phyloP scores from a whole-genome alignment of 768 basidiomycete genomes.

The Atractiella rhizophila region DNA sequence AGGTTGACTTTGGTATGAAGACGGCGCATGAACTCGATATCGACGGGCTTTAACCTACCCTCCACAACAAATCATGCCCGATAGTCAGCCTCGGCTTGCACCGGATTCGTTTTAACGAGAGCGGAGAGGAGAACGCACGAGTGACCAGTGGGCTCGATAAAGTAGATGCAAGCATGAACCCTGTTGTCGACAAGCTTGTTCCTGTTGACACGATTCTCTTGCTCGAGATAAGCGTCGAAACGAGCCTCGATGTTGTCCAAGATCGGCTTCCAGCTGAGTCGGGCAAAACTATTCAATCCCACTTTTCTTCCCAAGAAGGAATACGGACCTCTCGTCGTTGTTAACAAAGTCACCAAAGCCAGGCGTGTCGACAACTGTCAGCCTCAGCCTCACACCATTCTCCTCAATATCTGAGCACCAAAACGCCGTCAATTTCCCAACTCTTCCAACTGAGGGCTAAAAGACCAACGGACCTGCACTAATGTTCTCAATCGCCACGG shows the following conservation, averaged over 20 bases:
- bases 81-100: background rate
- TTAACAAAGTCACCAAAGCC: conserved; percentile 99
- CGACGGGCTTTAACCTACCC: conserved; percentile 83
- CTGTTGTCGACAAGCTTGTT: conserved; percentile 84
- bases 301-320: background rate
- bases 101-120: conserved; percentile 3
- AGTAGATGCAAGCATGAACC: conserved; percentile 95
- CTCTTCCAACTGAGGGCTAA: background rate
- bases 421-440: background rate
- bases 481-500: conserved; percentile 94
- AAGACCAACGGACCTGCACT: conserved; percentile 48
- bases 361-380: conserved; percentile 98
- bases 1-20: conserved; percentile 94
- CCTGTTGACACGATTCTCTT: conserved; percentile 94
- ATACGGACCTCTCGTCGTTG: conserved; percentile 76
- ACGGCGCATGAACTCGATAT: conserved; percentile 96
- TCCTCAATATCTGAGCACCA: conserved; percentile 72
- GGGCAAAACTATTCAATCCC: background rate
- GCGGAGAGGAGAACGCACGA: conserved; percentile 35
- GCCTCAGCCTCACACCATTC: conserved; percentile 78
- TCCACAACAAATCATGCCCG: no score
- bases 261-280: conserved; percentile 90
- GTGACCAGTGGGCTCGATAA: conserved; percentile 95
- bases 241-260: conserved; percentile 94
- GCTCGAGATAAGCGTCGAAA: conserved; percentile 89